Conservation (phyloP, 331 rosid genomes). For the Cydonia oblonga region DNA sequence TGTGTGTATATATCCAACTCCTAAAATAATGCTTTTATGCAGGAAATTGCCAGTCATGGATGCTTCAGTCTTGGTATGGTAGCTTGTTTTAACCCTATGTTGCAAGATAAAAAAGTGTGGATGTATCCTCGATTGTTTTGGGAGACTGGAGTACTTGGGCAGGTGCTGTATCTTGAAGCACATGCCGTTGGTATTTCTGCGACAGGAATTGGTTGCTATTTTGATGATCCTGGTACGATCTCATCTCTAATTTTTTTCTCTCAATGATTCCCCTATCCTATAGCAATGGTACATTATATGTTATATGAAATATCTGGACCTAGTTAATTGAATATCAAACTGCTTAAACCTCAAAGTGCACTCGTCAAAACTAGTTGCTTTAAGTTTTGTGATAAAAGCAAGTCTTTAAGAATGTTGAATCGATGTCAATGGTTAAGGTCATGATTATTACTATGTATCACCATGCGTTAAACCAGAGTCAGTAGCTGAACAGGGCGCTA, state of each 20-base stretch:
- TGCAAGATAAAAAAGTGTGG: slow-evolving; percentile 48
- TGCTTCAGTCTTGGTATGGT: slow-evolving; percentile 98
- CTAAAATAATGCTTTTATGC: slow-evolving; percentile 18
- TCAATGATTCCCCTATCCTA: background rate
- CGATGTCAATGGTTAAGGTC: background rate
- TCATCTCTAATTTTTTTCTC: background rate
- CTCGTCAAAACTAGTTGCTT: background rate
- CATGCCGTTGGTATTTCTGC: slow-evolving; percentile 88
- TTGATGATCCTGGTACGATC: slow-evolving; percentile 75
- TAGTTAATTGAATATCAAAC: background rate
- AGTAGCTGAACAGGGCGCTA: background rate
- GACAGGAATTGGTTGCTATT: slow-evolving; percentile 96
- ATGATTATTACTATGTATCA: background rate
- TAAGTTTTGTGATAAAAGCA: background rate
- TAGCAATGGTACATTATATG: background rate
- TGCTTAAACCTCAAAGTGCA: background rate
- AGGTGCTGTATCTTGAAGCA: slow-evolving; percentile 87
- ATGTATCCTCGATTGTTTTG: slow-evolving; percentile 96
- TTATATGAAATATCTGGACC: background rate
- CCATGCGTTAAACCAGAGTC: background rate
- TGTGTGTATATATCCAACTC: background rate
- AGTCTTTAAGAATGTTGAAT: background rate
- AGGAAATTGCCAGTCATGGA: slow-evolving; percentile 90
- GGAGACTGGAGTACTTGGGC: slow-evolving; percentile 98
- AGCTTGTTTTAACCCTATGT: slow-evolving; percentile 55